phyloP scores from a whole-genome alignment of 352 stramenopile species.

The Phytopythium sindhum region DNA sequence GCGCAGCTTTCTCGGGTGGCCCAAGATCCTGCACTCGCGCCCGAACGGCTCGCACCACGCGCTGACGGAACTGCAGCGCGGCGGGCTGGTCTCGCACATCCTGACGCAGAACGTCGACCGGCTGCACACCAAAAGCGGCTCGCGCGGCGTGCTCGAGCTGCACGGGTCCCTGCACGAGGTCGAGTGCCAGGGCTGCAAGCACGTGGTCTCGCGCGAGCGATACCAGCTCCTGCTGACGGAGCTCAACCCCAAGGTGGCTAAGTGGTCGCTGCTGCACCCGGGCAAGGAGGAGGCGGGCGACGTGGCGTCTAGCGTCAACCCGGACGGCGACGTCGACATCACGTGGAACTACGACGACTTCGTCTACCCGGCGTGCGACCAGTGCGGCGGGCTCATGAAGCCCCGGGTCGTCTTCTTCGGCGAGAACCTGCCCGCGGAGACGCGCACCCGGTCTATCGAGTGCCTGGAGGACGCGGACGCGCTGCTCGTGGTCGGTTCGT shows the following conservation, averaged over 20 bases:
- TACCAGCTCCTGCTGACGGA: constrained; percentile 85
- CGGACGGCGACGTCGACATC: constrained; percentile 93
- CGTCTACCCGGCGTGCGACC: constrained; percentile 60
- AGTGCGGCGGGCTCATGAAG: constrained; percentile 82
- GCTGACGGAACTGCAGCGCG: constrained; percentile 75
- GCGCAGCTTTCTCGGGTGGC: constrained; percentile 88
- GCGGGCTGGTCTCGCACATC: constrained; percentile 50
- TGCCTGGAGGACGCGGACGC: constrained; percentile 80
- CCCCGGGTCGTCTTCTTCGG: constrained; percentile 97
- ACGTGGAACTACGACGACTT: constrained; percentile 84
- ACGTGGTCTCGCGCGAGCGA: constrained; percentile 58
- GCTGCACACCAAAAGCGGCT: constrained; percentile 91
- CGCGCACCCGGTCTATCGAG: constrained; percentile 67
- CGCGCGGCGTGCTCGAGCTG: constrained; percentile 89
- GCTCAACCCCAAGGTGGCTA: constrained; percentile 72
- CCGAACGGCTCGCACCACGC: constrained; percentile 90
- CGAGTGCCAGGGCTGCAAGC: constrained; percentile 72
- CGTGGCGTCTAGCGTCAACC: constrained; percentile 81
- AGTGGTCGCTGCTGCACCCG: constrained; percentile 33
- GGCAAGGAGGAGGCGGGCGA: constrained; percentile 35
- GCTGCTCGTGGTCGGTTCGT: constrained; percentile 92
- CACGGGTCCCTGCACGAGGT: constrained; percentile 92
- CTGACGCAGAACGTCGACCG: constrained; percentile 98
- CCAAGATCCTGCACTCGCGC: constrained; percentile 69
- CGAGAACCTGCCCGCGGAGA: constrained; percentile 88